Conservation (phyloP, 2,329 filamentous ascomycete species). For the Ascomycota sp. region DNA sequence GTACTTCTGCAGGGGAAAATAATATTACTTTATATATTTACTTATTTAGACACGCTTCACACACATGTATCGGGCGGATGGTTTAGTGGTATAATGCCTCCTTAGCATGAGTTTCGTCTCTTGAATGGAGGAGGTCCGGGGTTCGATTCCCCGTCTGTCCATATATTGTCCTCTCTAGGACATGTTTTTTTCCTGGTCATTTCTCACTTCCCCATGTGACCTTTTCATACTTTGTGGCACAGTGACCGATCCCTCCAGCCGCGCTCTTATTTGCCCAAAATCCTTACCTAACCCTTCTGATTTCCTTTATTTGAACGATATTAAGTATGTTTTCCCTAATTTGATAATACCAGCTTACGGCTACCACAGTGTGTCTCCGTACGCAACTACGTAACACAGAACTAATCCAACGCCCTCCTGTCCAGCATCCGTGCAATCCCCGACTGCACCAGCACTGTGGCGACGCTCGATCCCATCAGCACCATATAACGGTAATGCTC, state of each 20-base stretch:
- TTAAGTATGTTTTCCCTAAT: neutral
- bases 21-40: too few species aligned
- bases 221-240: too few species aligned
- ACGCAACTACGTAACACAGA: slow-evolving; percentile 12
- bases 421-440: slow-evolving; percentile 5
- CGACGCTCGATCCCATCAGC: slow-evolving; percentile 26
- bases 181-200: slow-evolving; percentile 1
- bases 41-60: too few species aligned
- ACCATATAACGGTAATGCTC: slow-evolving; percentile 34
- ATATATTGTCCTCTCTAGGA: neutral
- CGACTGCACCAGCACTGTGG: slow-evolving; percentile 10
- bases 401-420: slow-evolving; percentile 5
- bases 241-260: too few species aligned
- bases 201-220: too few species aligned
- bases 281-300: too few species aligned
- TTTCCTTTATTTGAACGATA: too few species aligned
- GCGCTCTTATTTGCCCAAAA: too few species aligned
- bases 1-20: too few species aligned
- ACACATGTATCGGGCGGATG: too few species aligned
- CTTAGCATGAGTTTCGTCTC: slow-evolving; percentile 3
- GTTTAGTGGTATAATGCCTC: slow-evolving; percentile 8
- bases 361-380: slow-evolving; percentile 17
- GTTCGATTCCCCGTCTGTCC: slow-evolving; percentile 8
- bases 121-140: slow-evolving; percentile 5
- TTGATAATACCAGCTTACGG: neutral